Percentiles rank a stretch among this genome's conserved stretches.
These are phyloP conservation scores for Lactarius sanguifluus DNA, from an alignment of 768 basidiomycete genomes.

Conservation along the genomic window DNA sequence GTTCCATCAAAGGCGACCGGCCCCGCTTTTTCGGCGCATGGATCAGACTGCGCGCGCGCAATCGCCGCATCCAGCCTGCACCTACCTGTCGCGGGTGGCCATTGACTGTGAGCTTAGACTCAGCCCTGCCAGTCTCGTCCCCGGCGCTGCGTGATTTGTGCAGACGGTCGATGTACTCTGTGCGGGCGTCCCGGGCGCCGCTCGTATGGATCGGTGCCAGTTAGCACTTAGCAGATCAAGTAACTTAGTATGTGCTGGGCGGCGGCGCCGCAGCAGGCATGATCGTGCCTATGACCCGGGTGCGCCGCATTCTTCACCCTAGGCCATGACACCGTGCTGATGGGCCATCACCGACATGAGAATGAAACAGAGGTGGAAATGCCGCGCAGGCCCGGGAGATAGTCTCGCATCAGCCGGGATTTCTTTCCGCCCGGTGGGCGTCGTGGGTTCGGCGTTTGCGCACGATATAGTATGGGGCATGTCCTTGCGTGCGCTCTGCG, in stretches of 20 bases:
- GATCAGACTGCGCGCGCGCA: slow-evolving; percentile 60
- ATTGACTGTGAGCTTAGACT: slow-evolving; percentile 76
- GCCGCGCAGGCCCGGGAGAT: slow-evolving; percentile 39
- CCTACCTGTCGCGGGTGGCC: slow-evolving; percentile 59
- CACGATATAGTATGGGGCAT: slow-evolving; percentile 47
- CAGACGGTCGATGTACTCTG: slow-evolving; percentile 52
- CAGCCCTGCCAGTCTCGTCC: slow-evolving; percentile 54
- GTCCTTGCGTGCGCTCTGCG: slow-evolving; percentile 49
- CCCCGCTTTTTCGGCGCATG: slow-evolving; percentile 62
- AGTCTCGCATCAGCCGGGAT: slow-evolving; percentile 46
- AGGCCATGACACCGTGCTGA: background rate
- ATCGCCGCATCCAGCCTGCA: slow-evolving; percentile 52
- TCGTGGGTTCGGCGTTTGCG: slow-evolving; percentile 55
- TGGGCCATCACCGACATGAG: background rate
- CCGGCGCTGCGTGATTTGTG: slow-evolving; percentile 56
- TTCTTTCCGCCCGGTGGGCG: slow-evolving; percentile 62
- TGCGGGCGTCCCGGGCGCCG: slow-evolving; percentile 46
- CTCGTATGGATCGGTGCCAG: slow-evolving; percentile 55
- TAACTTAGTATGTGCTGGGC: slow-evolving; percentile 58
- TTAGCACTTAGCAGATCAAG: slow-evolving; percentile 77
- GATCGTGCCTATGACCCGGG: slow-evolving; percentile 70
- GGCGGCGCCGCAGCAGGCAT: slow-evolving; percentile 67
- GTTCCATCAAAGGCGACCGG: slow-evolving; percentile 41
- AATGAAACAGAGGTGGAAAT: slow-evolving; percentile 49
- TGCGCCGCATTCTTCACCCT: slow-evolving; percentile 32